These are phyloP conservation scores for Globisporangium camurandrum DNA, from an alignment of 352 stramenopile species.

Conservation along the genomic window DNA sequence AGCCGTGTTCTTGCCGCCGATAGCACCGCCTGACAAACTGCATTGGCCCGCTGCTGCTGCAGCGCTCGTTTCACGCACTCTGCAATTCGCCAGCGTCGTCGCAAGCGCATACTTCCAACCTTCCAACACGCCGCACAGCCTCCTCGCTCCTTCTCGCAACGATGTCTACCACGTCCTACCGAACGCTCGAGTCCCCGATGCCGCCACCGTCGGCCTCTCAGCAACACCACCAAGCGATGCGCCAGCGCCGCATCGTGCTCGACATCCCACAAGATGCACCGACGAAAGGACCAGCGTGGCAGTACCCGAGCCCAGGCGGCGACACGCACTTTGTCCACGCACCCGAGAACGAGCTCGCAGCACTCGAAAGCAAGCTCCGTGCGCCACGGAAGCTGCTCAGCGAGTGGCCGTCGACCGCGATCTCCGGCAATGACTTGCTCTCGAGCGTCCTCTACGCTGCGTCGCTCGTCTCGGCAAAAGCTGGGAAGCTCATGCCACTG, in stretches of 20 bases:
- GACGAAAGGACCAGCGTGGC: conserved; percentile 21
- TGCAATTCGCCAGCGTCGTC: too few species aligned
- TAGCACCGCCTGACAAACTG: too few species aligned
- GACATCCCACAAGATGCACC: conserved; percentile 19
- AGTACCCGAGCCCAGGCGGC: conserved; percentile 26
- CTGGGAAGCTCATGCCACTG: conserved; percentile 73
- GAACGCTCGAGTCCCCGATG: neutral
- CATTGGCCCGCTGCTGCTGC: too few species aligned
- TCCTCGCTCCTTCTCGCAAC: too few species aligned
- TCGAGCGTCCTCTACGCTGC: conserved; percentile 69
- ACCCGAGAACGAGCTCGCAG: conserved; percentile 20
- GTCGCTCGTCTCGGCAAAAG: conserved; percentile 30
- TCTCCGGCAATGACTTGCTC: conserved; percentile 88
- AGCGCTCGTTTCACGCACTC: too few species aligned
- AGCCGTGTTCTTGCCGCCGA: too few species aligned
- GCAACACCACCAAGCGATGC: conserved; percentile 4
- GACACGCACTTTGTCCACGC: conserved; percentile 26
- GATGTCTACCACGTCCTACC: neutral
- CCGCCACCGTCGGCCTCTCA: neutral
- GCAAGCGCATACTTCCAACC: too few species aligned
- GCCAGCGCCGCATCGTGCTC: conserved; percentile 35
- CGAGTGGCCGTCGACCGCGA: conserved; percentile 70
- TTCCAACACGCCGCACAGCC: too few species aligned
- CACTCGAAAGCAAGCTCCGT: conserved; percentile 27
- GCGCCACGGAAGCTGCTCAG: conserved; percentile 28